Evolutionary conservation across 768 basidiomycete genomes (phyloP).

Genomic region (Termitomyces sp.): DNA sequence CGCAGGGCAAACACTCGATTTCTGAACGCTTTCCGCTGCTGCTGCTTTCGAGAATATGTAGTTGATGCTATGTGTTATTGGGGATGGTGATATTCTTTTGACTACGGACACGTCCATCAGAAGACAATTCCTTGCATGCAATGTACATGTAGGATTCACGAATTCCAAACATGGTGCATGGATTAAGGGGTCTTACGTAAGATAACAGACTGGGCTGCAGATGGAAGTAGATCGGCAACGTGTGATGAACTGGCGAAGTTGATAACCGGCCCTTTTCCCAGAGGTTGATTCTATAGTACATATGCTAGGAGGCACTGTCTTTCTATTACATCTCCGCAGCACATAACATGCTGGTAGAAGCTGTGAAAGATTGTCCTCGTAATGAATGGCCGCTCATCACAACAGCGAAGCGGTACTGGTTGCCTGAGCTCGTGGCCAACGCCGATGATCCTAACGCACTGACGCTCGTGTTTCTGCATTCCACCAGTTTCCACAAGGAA

Average conservation of each 20-base stretch:
- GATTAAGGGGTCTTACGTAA: not conserved
- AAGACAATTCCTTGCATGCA: not conserved
- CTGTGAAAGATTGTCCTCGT: slow-evolving; percentile 32
- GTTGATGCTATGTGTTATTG: not conserved
- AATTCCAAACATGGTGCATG: not conserved
- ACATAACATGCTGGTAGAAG: slow-evolving; percentile 12
- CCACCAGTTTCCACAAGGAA: slow-evolving; percentile 74
- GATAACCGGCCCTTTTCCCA: not conserved
- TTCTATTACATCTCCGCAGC: not conserved
- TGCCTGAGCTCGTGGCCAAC: slow-evolving; percentile 31
- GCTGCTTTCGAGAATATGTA: not conserved
- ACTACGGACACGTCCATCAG: not conserved
- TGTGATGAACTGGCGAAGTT: not conserved
- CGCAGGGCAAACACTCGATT: slow-evolving; percentile 27
- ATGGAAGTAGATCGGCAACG: not conserved
- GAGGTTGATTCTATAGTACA: not conserved
- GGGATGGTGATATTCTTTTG: not conserved
- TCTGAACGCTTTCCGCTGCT: slow-evolving; percentile 13
- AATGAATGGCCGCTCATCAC: slow-evolving; percentile 42
- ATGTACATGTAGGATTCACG: not conserved
- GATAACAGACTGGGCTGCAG: not conserved
- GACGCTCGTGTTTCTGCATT: slow-evolving; percentile 60
- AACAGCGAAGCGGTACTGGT: slow-evolving; percentile 56
- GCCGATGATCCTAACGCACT: slow-evolving; percentile 35
- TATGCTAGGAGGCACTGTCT: slow-evolving; percentile 6